phyloP scores from a whole-genome alignment of 768 basidiomycete genomes.

The Phaffia australis region DNA sequence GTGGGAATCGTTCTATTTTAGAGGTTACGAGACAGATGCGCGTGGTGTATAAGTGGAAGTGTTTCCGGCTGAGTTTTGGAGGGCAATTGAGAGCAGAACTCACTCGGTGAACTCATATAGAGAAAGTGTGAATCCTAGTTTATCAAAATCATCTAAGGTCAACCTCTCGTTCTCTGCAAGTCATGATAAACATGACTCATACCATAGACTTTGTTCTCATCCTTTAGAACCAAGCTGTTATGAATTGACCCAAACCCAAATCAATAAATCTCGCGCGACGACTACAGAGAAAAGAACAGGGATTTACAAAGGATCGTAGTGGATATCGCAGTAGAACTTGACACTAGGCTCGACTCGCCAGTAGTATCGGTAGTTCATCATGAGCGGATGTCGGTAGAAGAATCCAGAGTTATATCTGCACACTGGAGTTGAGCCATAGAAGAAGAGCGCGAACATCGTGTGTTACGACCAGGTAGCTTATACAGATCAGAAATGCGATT shows the following conservation, averaged over 20 bases:
- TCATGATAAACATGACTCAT: constrained; percentile 1
- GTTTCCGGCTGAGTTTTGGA: not conserved
- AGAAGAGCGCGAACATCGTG: not conserved
- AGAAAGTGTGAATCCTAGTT: constrained; percentile 63
- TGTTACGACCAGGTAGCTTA: not conserved
- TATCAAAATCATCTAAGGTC: not conserved
- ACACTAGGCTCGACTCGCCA: constrained; percentile 25
- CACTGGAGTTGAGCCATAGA: not conserved
- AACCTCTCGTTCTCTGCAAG: constrained; percentile 24
- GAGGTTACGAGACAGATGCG: not conserved
- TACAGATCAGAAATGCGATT: not conserved
- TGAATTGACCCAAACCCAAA: constrained; percentile 31
- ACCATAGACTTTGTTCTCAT: constrained; percentile 75
- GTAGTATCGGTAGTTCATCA: constrained; percentile 21
- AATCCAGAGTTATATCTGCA: constrained; percentile 22
- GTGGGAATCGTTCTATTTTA: constrained; percentile 54
- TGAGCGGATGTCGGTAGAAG: constrained; percentile 24
- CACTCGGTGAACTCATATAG: constrained; percentile 58
- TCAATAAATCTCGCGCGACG: constrained; percentile 45
- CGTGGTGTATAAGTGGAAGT: not conserved
- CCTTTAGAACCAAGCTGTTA: constrained; percentile 52
- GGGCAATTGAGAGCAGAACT: not conserved
- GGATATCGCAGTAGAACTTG: constrained; percentile 52
- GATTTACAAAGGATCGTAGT: constrained; percentile 9
- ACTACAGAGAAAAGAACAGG: constrained; percentile 45